Base-by-base conservation (phyloP, 2,329 filamentous ascomycete genomes). In the Didymellaceae sp. region DNA sequence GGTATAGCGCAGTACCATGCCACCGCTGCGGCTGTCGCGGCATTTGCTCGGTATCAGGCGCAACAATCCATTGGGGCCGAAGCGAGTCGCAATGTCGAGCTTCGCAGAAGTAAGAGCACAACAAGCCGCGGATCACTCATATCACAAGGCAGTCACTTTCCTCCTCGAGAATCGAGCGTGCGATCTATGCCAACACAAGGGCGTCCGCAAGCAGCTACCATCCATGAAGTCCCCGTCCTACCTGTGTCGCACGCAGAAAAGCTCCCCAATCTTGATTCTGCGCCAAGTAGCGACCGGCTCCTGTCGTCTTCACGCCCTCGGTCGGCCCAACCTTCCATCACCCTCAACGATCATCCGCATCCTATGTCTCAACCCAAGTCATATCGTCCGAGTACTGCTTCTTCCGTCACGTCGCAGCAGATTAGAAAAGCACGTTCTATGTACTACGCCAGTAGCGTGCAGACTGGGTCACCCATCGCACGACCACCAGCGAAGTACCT, bases 381-480 rank as follows among this genome's bases (percentile, higher is more conserved):
- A 10, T 46, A 60, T 18, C 55, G 64, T n/a, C 55, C 55, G 16
- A 64, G 58, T 20, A 51, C 55, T n/a, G 57, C 66, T 8, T 66
- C 62, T 1, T 68, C 68, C 0, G 33, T 61, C 18, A 55, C 64
- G 3, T 70, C 68, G n/a, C 67, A 71, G 37, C 68, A 71, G 34
- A 72, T 73, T 22, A 61, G 70, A 17, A 73, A 73, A 38, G 69
- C 70, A 9, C 63, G 70, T 6, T 73, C 71, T 18, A 73, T 73
- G 70, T 73, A 72, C 49, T 73, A 72, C 40, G 69, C 71, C 43
- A 73, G 69, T 54, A 73, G 63, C 43, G 55, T 72, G 10, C 71
- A 72, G 53, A 72, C 70, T 1, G 68, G 69, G 10, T 73, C 71
- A 16, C 70, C 70, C 6, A 63, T 73, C 24, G 57, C 68, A 43